Base-by-base conservation (phyloP, 257 asterid species). In the Gentiana dahurica region DNA sequence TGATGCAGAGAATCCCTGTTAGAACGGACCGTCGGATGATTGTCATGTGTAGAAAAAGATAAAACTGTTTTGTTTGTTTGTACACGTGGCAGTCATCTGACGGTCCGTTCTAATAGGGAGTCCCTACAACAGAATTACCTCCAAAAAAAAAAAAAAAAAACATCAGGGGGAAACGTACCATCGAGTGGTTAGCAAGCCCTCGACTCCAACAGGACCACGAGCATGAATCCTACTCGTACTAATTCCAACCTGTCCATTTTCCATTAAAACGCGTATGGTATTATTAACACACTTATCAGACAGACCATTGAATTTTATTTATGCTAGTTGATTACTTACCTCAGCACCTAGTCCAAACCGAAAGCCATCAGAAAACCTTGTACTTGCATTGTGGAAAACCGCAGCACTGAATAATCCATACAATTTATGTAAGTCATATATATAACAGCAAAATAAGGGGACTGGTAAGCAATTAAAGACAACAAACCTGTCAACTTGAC, bases 331-430 rank as follows among this genome's bases (percentile, higher is more conserved):
- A 61, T 61, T 51, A 58, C 62, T 34, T 81, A 89, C 97, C 97
- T 89, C 97, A 8, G 97, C 97, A 3, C 97, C 97, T 54, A 86
- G 83, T 58, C 97, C 97, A 75, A 89, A 89, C 12, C 97, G 93
- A 71, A 74, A 89, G 69, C 97, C 97, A 64, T 89, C 97, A 59
- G 85, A 58, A 64, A 88, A 88, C 73, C 96, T 69, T 59, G 97
- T 89, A 69, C 98, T 91, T 59, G 94, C 97, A 67, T 89, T 89
- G 76, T 81, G 95, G 60, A 89, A 74, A 55, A 91, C 92, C 67
- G 98, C 96, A 71, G 98, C 98, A 75, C 96, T 91, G 86, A 46
- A 54, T 61, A 62, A 12, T 39, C 13, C 51, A 61, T 12, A 4
- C 35, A 2, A 3, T n/a, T 47, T 61, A 6, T 6, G 24, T 36